A percentile compares a stretch with the other conserved stretches of the same genome.
Conservation (phyloP, 805 yeast genomes). For the Saccharomycopsis babjevae region DNA sequence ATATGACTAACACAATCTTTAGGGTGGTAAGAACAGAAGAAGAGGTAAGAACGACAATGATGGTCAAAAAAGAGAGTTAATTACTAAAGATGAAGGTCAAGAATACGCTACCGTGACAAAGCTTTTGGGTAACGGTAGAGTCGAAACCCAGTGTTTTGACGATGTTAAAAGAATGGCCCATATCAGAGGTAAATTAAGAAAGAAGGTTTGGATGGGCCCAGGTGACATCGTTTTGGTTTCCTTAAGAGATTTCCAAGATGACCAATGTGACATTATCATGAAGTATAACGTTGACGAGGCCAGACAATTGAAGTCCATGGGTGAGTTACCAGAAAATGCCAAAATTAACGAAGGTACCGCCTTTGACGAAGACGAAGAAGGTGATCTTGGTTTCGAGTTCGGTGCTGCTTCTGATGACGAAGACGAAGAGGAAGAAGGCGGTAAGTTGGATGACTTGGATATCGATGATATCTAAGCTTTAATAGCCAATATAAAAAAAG, state of each 20-base stretch:
- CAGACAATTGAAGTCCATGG: constrained; percentile 86
- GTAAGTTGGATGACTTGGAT: constrained; percentile 53
- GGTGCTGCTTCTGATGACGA: constrained; percentile 84
- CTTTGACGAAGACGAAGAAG: constrained; percentile 93
- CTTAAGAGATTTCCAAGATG: constrained; percentile 97
- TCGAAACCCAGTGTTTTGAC: constrained; percentile 92
- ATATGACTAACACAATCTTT: constrained; percentile 13
- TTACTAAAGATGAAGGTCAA: constrained; percentile 90
- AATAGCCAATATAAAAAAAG: not conserved
- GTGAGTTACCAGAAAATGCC: constrained; percentile 91
- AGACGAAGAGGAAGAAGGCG: constrained; percentile 58
- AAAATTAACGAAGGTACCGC: constrained; percentile 97
- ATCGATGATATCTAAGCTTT: constrained; percentile 78
- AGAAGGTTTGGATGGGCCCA: constrained; percentile 99
- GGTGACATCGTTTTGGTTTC: constrained; percentile 96
- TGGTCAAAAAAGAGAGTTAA: constrained; percentile 88
- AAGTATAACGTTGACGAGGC: constrained; percentile 97
- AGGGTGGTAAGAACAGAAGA: constrained; percentile 85
- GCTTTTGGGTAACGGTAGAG: constrained; percentile 97
- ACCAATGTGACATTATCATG: constrained; percentile 95
- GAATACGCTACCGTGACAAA: constrained; percentile 97
- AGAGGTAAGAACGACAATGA: constrained; percentile 95
- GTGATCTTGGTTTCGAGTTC: constrained; percentile 95
- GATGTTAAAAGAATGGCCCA: constrained; percentile 92
- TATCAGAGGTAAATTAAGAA: constrained; percentile 97